phyloP scores from a whole-genome alignment of 2,329 filamentous ascomycete species.

The Clathrospora elynae region DNA sequence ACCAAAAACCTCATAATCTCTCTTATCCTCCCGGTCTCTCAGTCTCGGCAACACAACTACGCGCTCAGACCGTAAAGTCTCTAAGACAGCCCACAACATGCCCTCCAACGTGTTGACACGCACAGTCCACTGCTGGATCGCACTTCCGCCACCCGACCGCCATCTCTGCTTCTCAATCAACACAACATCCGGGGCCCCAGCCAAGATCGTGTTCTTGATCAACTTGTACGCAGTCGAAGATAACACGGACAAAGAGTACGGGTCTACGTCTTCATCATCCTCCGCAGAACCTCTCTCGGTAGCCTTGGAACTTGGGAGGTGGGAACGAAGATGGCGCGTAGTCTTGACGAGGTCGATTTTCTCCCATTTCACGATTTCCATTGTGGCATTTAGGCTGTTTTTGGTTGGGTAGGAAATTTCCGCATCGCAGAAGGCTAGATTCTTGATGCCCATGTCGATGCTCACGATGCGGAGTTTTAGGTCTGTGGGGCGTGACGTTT shows the following conservation, averaged over 20 bases:
- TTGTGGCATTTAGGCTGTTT: slow-evolving; percentile 17
- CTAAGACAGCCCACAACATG: slow-evolving; percentile 72
- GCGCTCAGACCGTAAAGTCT: slow-evolving; percentile 12
- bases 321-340: neutral
- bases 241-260: slow-evolving; percentile 60
- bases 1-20: slow-evolving; percentile 26
- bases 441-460: slow-evolving; percentile 84
- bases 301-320: neutral
- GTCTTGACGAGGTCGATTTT: slow-evolving; percentile 35
- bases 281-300: neutral
- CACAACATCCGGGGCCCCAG: slow-evolving; percentile 67
- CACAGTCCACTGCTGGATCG: slow-evolving; percentile 81
- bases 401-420: slow-evolving; percentile 34
- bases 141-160: slow-evolving; percentile 66
- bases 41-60: neutral
- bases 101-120: slow-evolving; percentile 81
- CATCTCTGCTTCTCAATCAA: slow-evolving; percentile 71
- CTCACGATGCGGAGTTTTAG: slow-evolving; percentile 63
- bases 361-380: slow-evolving; percentile 39
- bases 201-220: slow-evolving; percentile 55
- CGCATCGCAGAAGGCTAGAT: slow-evolving; percentile 75
- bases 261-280: slow-evolving; percentile 36
- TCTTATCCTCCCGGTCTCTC: neutral
- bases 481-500: neutral
- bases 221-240: slow-evolving; percentile 62